phyloP scores from a whole-genome alignment of 768 basidiomycete genomes.

The Mycena indigotica region DNA sequence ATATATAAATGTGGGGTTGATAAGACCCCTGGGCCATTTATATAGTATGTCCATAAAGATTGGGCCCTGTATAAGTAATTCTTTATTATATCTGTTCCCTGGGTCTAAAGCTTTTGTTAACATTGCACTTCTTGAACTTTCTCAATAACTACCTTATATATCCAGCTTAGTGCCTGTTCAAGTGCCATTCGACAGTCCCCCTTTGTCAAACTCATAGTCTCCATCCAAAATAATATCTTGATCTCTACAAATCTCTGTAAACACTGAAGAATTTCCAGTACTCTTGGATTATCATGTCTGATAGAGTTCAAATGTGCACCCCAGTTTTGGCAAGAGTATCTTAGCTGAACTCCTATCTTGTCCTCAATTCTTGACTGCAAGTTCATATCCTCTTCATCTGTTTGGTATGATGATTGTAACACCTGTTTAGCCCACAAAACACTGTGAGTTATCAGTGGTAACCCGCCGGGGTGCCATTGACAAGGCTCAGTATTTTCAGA shows the following conservation, averaged over 20 bases:
- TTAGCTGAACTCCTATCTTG: not conserved
- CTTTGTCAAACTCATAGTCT: not conserved
- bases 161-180: conserved; percentile 5
- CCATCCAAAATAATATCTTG: conserved; percentile 7
- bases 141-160: too few relatives aligned
- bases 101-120: too few relatives aligned
- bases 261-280: not conserved
- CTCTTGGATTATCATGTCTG: not conserved
- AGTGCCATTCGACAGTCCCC: conserved; percentile 3
- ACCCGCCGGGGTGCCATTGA: too few relatives aligned
- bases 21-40: too few relatives aligned
- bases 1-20: too few relatives aligned
- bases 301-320: not conserved
- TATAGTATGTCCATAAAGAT: too few relatives aligned
- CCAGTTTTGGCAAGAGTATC: conserved; percentile 11
- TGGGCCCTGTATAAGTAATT: too few relatives aligned
- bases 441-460: too few relatives aligned
- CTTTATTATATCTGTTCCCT: too few relatives aligned
- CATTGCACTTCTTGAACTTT: too few relatives aligned
- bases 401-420: conserved; percentile 8
- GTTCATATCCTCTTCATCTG: conserved; percentile 3
- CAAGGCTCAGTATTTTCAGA: too few relatives aligned
- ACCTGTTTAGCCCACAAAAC: too few relatives aligned
- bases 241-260: not conserved
- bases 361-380: not conserved